Conservation (phyloP, 805 yeast species). For the Ogataea methanolica region DNA sequence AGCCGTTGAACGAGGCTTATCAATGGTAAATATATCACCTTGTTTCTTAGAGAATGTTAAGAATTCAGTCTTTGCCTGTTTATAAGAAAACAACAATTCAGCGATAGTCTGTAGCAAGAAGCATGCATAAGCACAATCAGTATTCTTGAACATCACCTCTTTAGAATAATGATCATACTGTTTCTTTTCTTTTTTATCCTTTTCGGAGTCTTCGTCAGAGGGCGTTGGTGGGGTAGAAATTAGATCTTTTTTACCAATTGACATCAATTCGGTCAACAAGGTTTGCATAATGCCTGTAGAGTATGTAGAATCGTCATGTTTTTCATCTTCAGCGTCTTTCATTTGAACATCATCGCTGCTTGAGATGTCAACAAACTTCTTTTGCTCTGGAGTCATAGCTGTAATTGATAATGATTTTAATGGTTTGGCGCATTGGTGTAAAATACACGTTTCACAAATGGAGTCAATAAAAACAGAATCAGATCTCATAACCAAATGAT, state of each 20-base stretch:
- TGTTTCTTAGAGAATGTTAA: constrained; percentile 66
- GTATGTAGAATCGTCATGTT: constrained; percentile 20
- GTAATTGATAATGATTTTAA: constrained; percentile 17
- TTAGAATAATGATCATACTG: constrained; percentile 20
- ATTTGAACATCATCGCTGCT: constrained; percentile 22
- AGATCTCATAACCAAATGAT: constrained; percentile 41
- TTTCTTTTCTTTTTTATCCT: constrained; percentile 19
- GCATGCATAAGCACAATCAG: constrained; percentile 58
- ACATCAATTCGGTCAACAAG: constrained; percentile 63
- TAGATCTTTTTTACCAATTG: constrained; percentile 25
- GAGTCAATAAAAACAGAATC: constrained; percentile 20
- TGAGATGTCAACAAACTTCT: constrained; percentile 11
- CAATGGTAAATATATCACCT: constrained; percentile 26
- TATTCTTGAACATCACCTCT: constrained; percentile 39
- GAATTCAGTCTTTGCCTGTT: constrained; percentile 76
- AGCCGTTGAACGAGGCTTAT: constrained; percentile 73
- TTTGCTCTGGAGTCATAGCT: constrained; percentile 21
- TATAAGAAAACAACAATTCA: constrained; percentile 75
- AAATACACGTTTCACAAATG: constrained; percentile 15
- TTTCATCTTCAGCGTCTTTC: constrained; percentile 18
- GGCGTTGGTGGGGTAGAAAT: constrained; percentile 17
- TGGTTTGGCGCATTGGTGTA: constrained; percentile 17
- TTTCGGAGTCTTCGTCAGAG: constrained; percentile 14
- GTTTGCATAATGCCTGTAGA: constrained; percentile 57
- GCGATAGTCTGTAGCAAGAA: constrained; percentile 64